Evolutionary conservation across 2,329 filamentous ascomycete species (phyloP), one percentile per base, ranked within the genome.

Genomic region (Cryphonectria japonica): DNA sequence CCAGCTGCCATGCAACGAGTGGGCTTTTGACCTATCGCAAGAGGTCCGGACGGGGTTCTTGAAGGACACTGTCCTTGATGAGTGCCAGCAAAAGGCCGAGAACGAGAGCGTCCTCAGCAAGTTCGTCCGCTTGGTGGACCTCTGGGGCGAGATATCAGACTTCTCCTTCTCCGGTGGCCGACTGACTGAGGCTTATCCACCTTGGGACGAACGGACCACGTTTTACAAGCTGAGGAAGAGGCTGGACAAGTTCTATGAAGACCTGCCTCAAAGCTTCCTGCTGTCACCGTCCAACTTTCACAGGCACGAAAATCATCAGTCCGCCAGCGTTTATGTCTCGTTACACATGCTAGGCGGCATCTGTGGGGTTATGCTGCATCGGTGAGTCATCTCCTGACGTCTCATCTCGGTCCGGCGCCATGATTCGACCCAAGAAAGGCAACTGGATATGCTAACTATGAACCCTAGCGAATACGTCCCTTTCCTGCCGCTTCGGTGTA

Each of bases 1-100:
- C 29, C 90, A 91, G 76, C 82, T 93, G 5, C 91, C 91, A 1
- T 92, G 90, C 74, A 89, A 89, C 50, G 90, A 93, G 67, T 82
- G 87, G 66, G 86, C 87, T 0, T 93, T 93, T 74, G 83, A 89
- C 63, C 86, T 91, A 68, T 88, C 87, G 0, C 83, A 87, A 71
- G 86, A 89, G 59, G 87, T 89, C 1, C 79, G 82, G 70, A 86
- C 88, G 11, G 83, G 85, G 11, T 86, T 87, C 75, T 76, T 90
- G 19, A 75, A 77, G 57, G 71, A 73, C 0, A 67, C 71, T 7
- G 54, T 69, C 2, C 71, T 72, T 1, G 65, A 70, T 16, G 74
- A 78, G 66, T 68, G 74, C 41, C 72, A 73, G 52, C 76, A 77
- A 37, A 71, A 75, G 57, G 74, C 76, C 41, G 75, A 79, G 50